Evolutionary conservation across 2,329 filamentous ascomycete species (phyloP), one percentile per base, ranked within the genome.

Genomic region (Alternaria alternata): DNA sequence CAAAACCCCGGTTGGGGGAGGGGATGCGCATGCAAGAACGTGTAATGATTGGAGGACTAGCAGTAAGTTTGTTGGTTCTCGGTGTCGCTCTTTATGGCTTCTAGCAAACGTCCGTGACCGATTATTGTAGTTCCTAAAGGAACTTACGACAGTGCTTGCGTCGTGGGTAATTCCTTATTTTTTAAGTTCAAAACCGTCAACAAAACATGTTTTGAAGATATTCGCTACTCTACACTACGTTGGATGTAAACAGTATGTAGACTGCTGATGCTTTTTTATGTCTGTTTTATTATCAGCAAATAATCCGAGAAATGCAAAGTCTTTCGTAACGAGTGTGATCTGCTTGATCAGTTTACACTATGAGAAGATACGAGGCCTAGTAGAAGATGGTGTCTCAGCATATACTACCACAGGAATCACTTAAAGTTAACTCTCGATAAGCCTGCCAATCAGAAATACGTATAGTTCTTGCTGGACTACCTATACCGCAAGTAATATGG

Each of bases 1-100:
- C 51, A 48, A 57, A 48, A 53, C 57, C 53, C 60, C 63, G 62
- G 62, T 57, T 54, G 39, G 49, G 39, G 39, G 46, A 47, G 53
- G 34, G 39, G 53, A 36, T 20, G 39, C 20, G 44, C 53, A 47
- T 41, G 26, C 56, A 59, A 8, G 14, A 36, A 14, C 41, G 20
- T 34, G 22, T 26, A 9, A 44, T 44, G 28, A 47, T 49, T 59
- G 57, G 36, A 38, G 30, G 26, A 7, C 20, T 36, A 48, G 30
- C 22, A 12, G 12, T n/a, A 34, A 18, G 30, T 36, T 48, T 36
- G 11, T 48, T 34, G 30, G 30, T 52, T 11, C 39, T 16, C 9
- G 16, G 20, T 24, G 16, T 30, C 24, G 34, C 8, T 28, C n/a
- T 7, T 5, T 9, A 20, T 12, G 34, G 14, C 28, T 22, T 42